These are phyloP conservation scores for Chiua virens DNA, from an alignment of 768 basidiomycete genomes.

Conservation along the genomic window DNA sequence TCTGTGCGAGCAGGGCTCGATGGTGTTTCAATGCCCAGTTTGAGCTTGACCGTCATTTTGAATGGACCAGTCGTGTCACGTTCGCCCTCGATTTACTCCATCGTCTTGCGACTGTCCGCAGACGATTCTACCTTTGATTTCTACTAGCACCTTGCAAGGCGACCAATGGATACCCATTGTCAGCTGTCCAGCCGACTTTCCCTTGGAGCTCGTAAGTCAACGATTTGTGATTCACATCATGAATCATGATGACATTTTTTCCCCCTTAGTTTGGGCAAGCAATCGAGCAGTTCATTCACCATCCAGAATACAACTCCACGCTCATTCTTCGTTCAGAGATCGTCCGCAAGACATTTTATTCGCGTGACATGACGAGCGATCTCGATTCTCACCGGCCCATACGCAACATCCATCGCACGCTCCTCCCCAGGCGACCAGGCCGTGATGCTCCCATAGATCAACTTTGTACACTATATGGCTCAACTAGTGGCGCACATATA, in stretches of 20 bases:
- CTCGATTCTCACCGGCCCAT: constrained; percentile 42
- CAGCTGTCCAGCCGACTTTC: constrained; percentile 42
- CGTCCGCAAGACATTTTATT: constrained; percentile 28
- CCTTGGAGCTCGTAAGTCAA: constrained; percentile 41
- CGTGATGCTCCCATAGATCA: constrained; percentile 77
- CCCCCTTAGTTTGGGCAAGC: constrained; percentile 66
- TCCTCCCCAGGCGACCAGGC: constrained; percentile 77
- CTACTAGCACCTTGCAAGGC: background rate
- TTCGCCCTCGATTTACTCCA: constrained; percentile 25
- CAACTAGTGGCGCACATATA: constrained; percentile 14
- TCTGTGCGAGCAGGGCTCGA: constrained; percentile 14
- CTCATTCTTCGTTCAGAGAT: constrained; percentile 85
- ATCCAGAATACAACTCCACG: constrained; percentile 92
- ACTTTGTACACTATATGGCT: constrained; percentile 70
- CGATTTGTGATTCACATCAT: background rate
- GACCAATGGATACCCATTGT: constrained; percentile 36
- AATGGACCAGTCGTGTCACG: background rate
- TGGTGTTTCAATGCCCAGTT: background rate
- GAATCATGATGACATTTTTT: background rate
- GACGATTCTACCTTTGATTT: constrained; percentile 2
- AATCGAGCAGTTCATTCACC: constrained; percentile 70
- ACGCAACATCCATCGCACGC: constrained; percentile 60
- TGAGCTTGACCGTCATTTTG: background rate
- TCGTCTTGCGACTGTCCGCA: constrained; percentile 14
- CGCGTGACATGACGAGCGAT: constrained; percentile 36